Percentiles rank a stretch among this genome's conserved stretches.
These are phyloP conservation scores for Fistulinella prunicolor DNA, from an alignment of 768 basidiomycete genomes.

Conservation along the genomic window DNA sequence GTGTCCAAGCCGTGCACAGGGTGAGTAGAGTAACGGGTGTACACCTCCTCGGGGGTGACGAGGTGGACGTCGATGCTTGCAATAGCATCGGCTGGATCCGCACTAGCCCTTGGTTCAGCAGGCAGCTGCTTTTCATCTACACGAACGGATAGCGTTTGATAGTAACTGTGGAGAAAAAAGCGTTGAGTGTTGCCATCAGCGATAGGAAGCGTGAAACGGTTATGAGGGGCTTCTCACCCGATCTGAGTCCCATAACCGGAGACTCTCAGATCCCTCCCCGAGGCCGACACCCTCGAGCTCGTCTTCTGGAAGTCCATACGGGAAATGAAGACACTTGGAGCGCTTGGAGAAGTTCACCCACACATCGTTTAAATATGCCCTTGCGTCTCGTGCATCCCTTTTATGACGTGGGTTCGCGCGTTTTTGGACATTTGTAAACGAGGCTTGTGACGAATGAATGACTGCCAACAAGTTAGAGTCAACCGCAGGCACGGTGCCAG, in stretches of 20 bases:
- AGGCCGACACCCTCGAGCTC: constrained; percentile 13
- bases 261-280: constrained; percentile 11
- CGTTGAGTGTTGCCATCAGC: neutral
- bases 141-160: constrained; percentile 44
- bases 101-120: constrained; percentile 8
- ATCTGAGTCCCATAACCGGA: constrained; percentile 32
- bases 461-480: no score
- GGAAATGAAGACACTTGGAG: neutral
- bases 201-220: neutral
- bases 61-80: constrained; percentile 48
- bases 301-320: constrained; percentile 20
- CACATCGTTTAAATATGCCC: no score
- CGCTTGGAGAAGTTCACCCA: no score
- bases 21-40: constrained; percentile 44
- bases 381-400: no score
- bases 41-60: constrained; percentile 40
- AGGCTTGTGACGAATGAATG: no score
- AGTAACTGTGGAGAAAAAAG: constrained; percentile 20
- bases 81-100: constrained; percentile 37
- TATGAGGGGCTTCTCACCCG: constrained; percentile 6
- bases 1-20: constrained; percentile 43
- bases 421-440: no score
- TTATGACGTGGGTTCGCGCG: no score
- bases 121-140: constrained; percentile 32
- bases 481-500: no score